Conservation (phyloP, 495 filamentous ascomycete species). For the Chaetomidium leptoderma region DNA sequence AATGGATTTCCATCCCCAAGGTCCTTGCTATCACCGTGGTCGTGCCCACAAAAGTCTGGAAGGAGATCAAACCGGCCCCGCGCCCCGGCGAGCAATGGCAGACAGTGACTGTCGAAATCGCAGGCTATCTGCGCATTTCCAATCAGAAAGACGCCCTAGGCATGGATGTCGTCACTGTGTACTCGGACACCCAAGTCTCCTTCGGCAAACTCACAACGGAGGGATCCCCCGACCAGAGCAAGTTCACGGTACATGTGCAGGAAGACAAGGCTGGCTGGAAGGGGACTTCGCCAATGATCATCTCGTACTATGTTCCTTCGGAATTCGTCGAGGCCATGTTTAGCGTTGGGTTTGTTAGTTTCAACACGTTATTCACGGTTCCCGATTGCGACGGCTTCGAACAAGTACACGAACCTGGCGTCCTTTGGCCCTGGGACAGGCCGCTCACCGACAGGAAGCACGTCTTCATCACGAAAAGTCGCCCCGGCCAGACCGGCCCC, state of each 20-base stretch:
- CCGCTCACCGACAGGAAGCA: slow-evolving; percentile 20
- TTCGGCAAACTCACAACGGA: slow-evolving; percentile 32
- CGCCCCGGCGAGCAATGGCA: too few relatives aligned
- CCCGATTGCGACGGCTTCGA: slow-evolving; percentile 8
- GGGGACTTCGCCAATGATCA: slow-evolving; percentile 37
- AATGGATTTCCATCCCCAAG: slow-evolving; percentile 35
- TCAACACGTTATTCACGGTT: slow-evolving; percentile 21
- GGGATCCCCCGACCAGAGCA: slow-evolving; percentile 24
- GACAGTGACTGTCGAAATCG: background rate
- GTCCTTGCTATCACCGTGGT: slow-evolving; percentile 37
- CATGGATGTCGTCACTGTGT: slow-evolving; percentile 23
- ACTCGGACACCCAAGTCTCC: slow-evolving; percentile 28
- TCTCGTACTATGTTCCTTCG: slow-evolving; percentile 39
- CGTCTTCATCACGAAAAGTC: slow-evolving; percentile 36
- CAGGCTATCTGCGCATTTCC: background rate
- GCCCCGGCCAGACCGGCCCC: slow-evolving; percentile 23
- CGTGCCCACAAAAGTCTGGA: slow-evolving; percentile 27
- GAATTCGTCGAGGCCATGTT: slow-evolving; percentile 27
- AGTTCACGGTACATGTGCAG: slow-evolving; percentile 20
- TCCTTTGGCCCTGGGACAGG: slow-evolving; percentile 23
- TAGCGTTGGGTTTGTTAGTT: slow-evolving; percentile 19
- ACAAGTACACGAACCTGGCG: slow-evolving; percentile 8
- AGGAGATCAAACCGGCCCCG: background rate
- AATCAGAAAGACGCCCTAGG: too few relatives aligned
- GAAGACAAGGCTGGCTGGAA: slow-evolving; percentile 30